Evolutionary conservation across 2,329 filamentous ascomycete species (phyloP), one percentile per base, ranked within the genome.

Genomic region (Fusarium nurragi): DNA sequence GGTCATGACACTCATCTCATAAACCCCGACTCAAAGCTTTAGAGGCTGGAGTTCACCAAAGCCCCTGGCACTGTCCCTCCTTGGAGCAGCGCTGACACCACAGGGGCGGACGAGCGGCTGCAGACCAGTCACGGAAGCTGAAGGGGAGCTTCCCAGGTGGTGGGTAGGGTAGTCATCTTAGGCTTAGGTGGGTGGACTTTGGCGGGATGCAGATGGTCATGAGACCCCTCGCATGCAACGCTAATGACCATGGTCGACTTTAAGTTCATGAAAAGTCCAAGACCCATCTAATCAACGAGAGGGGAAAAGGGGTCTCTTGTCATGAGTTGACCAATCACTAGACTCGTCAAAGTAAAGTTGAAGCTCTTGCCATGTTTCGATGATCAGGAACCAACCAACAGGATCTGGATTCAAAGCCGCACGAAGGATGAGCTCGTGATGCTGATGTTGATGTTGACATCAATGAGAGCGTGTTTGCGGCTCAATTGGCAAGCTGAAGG

Each of bases 151-250:
- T 61, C 19, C 41, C 52, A 63, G 64, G 60, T 60, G 66, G 66
- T 61, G 68, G 54, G 57, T 44, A 54, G 68, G 54, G 57, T 44
- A 54, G 58, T 48, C 52, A 61, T 68, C 32, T 34, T 34, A 34
- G 32, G 38, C 50, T 64, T 60, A 34, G 64, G 65, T 71, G 64
- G 63, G 53, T 57, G 58, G 63, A 51, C 60, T 68, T 56, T 61
- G 32, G 56, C 60, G 65, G 69, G 71, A 72, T 72, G 66, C 68
- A 72, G 49, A 58, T 67, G 70, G 70, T 72, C 70, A 72, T 71
- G 71, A 70, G 70, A 72, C 70, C 70, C 55, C 59, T 67, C 66
- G 44, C 48, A 71, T 72, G 70, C 66, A 64, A 70, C 70, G 70
- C 70, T 72, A 72, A 70, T 56, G 64, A 48, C 57, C 67, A 68